These are phyloP conservation scores for Camelina laxa DNA, from an alignment of 345 rosid species.

Conservation along the genomic window DNA sequence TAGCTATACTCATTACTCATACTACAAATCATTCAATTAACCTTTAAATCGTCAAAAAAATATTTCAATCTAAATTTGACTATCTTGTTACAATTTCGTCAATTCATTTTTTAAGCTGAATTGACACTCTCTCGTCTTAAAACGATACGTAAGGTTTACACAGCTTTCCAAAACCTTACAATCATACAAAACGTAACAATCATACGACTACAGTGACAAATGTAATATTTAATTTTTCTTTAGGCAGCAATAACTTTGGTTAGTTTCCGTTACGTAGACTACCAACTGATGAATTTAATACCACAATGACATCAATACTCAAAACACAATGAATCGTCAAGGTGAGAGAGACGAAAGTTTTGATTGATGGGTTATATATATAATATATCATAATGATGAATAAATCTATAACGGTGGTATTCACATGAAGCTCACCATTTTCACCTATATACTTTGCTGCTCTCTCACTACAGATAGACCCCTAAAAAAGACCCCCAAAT, in stretches of 20 bases:
- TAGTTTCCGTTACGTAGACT: background rate
- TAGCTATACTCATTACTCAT: conserved; percentile 2
- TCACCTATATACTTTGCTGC: conserved; percentile 31
- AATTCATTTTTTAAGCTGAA: too few relatives aligned
- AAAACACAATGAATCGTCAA: background rate
- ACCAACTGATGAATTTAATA: conserved; percentile 25
- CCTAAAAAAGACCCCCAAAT: background rate
- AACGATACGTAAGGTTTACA: background rate
- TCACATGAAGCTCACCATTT: conserved; percentile 55
- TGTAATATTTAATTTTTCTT: background rate
- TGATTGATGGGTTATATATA: background rate
- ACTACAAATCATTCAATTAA: background rate
- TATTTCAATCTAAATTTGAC: background rate
- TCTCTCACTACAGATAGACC: conserved; percentile 7
- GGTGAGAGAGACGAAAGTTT: background rate
- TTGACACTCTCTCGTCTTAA: too few relatives aligned
- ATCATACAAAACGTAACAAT: background rate
- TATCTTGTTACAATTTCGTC: background rate
- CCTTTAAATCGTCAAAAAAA: background rate
- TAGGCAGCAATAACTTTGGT: background rate
- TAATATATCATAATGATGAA: conserved; percentile 28
- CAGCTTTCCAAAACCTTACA: background rate
- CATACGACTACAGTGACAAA: conserved; percentile 13
- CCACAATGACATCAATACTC: background rate
- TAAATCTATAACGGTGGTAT: conserved; percentile 50